phyloP scores from a whole-genome alignment of 1,284 basidiomycete species.

The Garcileccinum viscosum region DNA sequence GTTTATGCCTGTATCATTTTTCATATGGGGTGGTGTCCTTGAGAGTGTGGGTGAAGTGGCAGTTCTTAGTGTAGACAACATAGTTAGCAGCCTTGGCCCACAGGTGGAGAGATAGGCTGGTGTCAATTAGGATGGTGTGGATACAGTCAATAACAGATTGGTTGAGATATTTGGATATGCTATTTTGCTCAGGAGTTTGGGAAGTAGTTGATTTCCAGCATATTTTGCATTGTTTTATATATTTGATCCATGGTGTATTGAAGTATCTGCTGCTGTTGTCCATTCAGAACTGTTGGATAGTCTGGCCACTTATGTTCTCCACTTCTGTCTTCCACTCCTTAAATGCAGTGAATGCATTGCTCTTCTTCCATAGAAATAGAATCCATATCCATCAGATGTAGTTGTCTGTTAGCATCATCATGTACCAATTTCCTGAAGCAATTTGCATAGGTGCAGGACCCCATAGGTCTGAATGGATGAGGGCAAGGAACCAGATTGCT shows the following conservation, averaged over 20 bases:
- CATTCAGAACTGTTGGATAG: background rate
- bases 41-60: background rate
- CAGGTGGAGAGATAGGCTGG: background rate
- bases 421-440: no score
- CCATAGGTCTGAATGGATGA: no score
- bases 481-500: no score
- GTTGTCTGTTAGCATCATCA: no score
- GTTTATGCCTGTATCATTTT: no score
- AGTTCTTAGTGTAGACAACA: background rate
- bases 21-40: no score
- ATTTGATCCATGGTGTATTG: background rate
- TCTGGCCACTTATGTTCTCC: background rate
- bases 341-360: background rate
- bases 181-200: background rate
- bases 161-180: background rate
- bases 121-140: background rate
- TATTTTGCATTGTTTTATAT: background rate
- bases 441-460: no score
- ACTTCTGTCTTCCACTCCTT: no score
- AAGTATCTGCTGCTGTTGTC: no score
- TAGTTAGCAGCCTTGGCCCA: background rate
- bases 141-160: background rate
- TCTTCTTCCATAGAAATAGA: background rate
- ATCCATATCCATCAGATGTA: background rate
- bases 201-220: no score